These are phyloP conservation scores for Xerocomellus chrysenteron DNA, from an alignment of 768 basidiomycete species.

Conservation along the genomic window DNA sequence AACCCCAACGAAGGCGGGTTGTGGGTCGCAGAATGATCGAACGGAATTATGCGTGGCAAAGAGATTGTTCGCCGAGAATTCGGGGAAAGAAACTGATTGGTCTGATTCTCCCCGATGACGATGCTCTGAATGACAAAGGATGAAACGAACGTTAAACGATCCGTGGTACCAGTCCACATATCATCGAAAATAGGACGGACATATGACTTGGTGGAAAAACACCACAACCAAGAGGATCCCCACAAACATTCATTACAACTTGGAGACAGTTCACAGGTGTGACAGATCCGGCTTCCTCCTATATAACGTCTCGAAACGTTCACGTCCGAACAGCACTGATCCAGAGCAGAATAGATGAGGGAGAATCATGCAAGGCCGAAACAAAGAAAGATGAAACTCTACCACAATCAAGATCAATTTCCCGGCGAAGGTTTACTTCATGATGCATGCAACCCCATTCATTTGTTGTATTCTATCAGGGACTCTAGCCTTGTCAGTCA, in stretches of 20 bases:
- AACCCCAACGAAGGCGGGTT: neutral
- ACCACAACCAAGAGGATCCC: neutral
- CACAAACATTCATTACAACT: neutral
- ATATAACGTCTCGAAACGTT: too few relatives aligned
- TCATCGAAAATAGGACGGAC: constrained; percentile 4
- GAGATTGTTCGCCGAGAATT: constrained; percentile 3
- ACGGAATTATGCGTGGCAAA: constrained; percentile 1
- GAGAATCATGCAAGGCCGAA: neutral
- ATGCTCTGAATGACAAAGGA: constrained; percentile 6
- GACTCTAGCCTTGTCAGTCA: constrained; percentile 5
- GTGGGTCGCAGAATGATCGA: constrained; percentile 3
- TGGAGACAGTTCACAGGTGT: neutral
- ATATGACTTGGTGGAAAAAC: neutral
- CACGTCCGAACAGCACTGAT: constrained; percentile 4
- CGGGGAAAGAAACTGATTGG: neutral
- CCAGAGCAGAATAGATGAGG: constrained; percentile 8
- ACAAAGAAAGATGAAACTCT: constrained; percentile 2
- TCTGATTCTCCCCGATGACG: neutral
- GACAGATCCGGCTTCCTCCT: too few relatives aligned
- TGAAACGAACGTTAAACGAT: constrained; percentile 6
- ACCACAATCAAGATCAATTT: constrained; percentile 13
- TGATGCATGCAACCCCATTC: constrained; percentile 7
- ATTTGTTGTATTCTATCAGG: constrained; percentile 14
- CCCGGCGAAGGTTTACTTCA: constrained; percentile 1
- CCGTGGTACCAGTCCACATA: neutral